These are phyloP conservation scores for Fusarium protoensiforme DNA, from an alignment of 2,329 filamentous ascomycete genomes.

Conservation along the genomic window DNA sequence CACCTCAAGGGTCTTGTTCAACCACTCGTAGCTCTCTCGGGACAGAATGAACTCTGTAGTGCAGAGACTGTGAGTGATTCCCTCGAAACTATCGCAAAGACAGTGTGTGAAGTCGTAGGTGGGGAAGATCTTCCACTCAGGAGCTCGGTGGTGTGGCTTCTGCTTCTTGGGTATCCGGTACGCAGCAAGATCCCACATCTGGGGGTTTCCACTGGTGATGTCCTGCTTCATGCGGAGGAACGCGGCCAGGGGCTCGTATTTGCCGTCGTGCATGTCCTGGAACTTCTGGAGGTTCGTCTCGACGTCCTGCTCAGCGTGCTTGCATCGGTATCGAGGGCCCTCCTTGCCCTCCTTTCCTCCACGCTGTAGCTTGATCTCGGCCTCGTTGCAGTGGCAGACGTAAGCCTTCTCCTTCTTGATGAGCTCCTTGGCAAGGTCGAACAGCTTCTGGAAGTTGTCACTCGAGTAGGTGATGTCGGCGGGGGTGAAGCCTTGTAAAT, in stretches of 20 bases:
- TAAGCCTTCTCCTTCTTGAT: constrained; percentile 79
- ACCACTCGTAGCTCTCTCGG: constrained; percentile 88
- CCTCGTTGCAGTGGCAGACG: constrained; percentile 87
- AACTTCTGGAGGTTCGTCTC: constrained; percentile 87
- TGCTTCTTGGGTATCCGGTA: constrained; percentile 84
- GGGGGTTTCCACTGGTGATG: constrained; percentile 84
- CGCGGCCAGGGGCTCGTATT: constrained; percentile 86
- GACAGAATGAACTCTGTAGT: constrained; percentile 92
- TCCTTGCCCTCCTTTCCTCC: constrained; percentile 76
- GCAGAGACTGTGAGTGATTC: constrained; percentile 91
- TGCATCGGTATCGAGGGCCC: constrained; percentile 80
- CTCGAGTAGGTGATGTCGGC: constrained; percentile 85
- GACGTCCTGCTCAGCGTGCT: constrained; percentile 78
- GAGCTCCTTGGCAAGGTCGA: constrained; percentile 88
- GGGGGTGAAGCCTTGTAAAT: constrained; percentile 72
- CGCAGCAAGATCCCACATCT: constrained; percentile 96
- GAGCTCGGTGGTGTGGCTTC: constrained; percentile 80
- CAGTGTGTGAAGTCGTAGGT: constrained; percentile 95
- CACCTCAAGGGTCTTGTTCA: constrained; percentile 83
- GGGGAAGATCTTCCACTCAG: constrained; percentile 93
- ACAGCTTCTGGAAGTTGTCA: constrained; percentile 89
- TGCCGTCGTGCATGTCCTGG: constrained; percentile 88
- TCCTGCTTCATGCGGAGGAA: constrained; percentile 95
- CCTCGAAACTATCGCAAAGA: constrained; percentile 91
- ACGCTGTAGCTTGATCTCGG: constrained; percentile 86